Base-by-base conservation (phyloP, 2,329 filamentous ascomycete species). In the Hymenoscyphus infarciens region DNA sequence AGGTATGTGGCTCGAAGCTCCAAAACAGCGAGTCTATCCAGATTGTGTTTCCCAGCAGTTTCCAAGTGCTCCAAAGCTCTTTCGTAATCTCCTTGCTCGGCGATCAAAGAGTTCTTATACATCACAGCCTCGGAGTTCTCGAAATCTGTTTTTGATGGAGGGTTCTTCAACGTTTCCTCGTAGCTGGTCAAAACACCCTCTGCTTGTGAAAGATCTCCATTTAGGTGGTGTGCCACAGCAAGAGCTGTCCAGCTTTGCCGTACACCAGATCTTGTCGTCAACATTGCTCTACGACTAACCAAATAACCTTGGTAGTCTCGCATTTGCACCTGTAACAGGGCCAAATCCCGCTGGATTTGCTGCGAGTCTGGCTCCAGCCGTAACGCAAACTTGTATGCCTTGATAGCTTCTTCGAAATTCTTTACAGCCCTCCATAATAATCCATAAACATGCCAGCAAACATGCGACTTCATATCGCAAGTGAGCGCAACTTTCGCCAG, bases 371-470 rank as follows among this genome's bases (percentile, higher is more conserved):
- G 94, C 74, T 99, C 95, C 64, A 98, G 84, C 74, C 87, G 88
- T 70, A 99, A 81, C 16, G 95, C 95, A 77, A 96, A 97, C 76
- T 96, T 96, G 82, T 99, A 99, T 63, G 95, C 96, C 82, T 98
- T 98, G 80, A 97, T 97, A 10, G 96, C 94, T 79, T 98, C 95
- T 76, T 98, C 95, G 72, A 96, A 98, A 78, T 99, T 98, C 83
- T 98, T 98, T 74, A 90, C 89, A 57, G 91, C 89, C 59, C 94
- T 88, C 79, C 96, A 98, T 58, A 99, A 83, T 69, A 99, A 79
- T 35, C 96, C 95, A 76, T 98, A 99, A 65, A 99, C 95, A 77
- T 99, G 96, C 95, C 95, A 99, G 82, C 93, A 98, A 72, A 99
- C 93, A 78, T 98, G 94, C 72, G 93, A 97, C 81, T 96, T 97